phyloP scores from a whole-genome alignment of 1,139 yeast species.

The Hyphopichia khmerensis region DNA sequence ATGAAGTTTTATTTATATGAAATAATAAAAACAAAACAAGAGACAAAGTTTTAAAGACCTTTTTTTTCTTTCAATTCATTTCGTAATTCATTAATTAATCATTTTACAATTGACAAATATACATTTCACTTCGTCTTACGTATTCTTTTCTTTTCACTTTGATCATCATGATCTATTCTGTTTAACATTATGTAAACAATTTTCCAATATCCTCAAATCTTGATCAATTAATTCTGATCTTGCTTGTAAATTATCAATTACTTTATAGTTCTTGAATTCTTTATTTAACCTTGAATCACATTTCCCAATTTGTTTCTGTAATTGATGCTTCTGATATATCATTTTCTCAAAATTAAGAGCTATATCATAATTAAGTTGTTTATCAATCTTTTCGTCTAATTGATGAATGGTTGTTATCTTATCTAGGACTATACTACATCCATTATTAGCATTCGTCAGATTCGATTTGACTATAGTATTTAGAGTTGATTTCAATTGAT shows the following conservation, averaged over 20 bases:
- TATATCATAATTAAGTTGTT: constrained; percentile 31
- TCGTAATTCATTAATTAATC: too few relatives aligned
- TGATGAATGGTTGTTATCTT: constrained; percentile 47
- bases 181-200: constrained; percentile 22
- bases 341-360: constrained; percentile 25
- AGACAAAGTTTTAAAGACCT: not conserved
- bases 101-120: not conserved
- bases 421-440: constrained; percentile 30
- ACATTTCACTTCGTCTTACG: not conserved
- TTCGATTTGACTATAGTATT: constrained; percentile 25
- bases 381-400: constrained; percentile 36
- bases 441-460: constrained; percentile 21
- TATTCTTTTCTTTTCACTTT: not conserved
- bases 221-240: constrained; percentile 45
- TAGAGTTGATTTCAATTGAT: constrained; percentile 27
- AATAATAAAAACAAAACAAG: not conserved
- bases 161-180: constrained; percentile 4
- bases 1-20: not conserved
- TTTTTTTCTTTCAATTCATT: too few relatives aligned
- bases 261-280: constrained; percentile 11
- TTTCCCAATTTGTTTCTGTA: constrained; percentile 18
- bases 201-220: constrained; percentile 47
- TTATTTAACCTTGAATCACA: constrained; percentile 13
- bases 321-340: constrained; percentile 17
- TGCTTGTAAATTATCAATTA: constrained; percentile 37